Conservation (phyloP, 225 moss, liverwort and hornwort species). For the Physcomitrellopsis africana region DNA sequence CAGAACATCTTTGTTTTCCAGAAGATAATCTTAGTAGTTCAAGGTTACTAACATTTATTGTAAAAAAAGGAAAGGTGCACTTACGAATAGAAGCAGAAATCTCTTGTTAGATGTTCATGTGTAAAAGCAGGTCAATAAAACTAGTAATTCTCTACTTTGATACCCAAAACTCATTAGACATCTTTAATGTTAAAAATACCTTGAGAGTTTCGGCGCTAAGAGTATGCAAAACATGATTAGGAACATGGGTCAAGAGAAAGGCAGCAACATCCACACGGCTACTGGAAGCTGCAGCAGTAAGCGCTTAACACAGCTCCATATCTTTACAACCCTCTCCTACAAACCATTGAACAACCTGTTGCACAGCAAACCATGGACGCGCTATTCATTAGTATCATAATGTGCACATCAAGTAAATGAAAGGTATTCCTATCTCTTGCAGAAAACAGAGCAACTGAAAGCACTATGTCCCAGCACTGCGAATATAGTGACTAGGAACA, state of each 20-base stretch:
- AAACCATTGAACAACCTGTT: slow-evolving; percentile 88
- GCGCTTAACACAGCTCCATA: slow-evolving; percentile 90
- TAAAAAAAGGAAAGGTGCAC: too few species aligned
- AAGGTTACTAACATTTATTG: neutral
- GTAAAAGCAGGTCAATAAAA: too few species aligned
- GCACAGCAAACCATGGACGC: slow-evolving; percentile 8
- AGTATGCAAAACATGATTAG: slow-evolving; percentile 86
- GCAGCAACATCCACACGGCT: slow-evolving; percentile 90
- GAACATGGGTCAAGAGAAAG: slow-evolving; percentile 87
- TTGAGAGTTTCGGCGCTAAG: slow-evolving; percentile 91
- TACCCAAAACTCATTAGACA: too few species aligned
- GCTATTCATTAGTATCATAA: neutral
- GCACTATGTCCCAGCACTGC: neutral
- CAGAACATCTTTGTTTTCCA: slow-evolving; percentile 1
- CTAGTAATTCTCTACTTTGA: too few species aligned
- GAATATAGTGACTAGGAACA: neutral
- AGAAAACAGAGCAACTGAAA: neutral
- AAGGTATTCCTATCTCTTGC: neutral
- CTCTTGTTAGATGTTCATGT: too few species aligned
- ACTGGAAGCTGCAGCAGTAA: slow-evolving; percentile 95
- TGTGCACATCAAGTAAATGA: neutral
- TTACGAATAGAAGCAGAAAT: too few species aligned
- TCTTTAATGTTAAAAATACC: slow-evolving; percentile 30
- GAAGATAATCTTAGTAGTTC: neutral
- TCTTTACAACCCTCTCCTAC: slow-evolving; percentile 92